phyloP scores from a whole-genome alignment of 306 rosid species.

The Vigna trinervia region DNA sequence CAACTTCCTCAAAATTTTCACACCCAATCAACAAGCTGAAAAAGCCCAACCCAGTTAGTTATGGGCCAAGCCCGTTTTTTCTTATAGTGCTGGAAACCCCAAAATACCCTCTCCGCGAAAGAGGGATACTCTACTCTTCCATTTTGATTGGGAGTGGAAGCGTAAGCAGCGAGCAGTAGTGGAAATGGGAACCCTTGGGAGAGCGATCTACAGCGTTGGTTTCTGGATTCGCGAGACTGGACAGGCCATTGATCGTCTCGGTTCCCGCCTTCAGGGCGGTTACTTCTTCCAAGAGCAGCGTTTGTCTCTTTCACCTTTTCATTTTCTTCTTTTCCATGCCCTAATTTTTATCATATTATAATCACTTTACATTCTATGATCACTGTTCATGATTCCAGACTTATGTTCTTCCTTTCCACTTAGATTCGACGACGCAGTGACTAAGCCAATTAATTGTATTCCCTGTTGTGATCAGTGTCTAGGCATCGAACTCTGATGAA shows the following conservation, averaged over 20 bases:
- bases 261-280: constrained; percentile 77
- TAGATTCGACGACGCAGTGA: no score
- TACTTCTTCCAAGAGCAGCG: constrained; percentile 83
- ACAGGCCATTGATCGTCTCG: constrained; percentile 86
- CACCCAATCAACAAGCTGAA: no score
- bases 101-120: constrained; percentile 39
- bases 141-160: neutral
- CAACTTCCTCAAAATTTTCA: no score
- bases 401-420: neutral
- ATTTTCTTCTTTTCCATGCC: neutral
- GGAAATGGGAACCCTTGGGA: constrained; percentile 81
- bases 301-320: constrained; percentile 40
- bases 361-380: neutral
- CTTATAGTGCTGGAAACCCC: neutral
- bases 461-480: constrained; percentile 59
- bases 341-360: neutral
- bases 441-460: neutral
- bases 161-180: neutral
- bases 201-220: constrained; percentile 78
- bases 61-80: constrained; percentile 3
- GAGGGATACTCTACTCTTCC: constrained; percentile 35
- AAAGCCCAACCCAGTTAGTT: neutral
- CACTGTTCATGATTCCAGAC: neutral
- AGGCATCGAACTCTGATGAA: constrained; percentile 95
- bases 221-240: constrained; percentile 89